A percentile compares a stretch with the other conserved stretches of the same genome.
Evolutionary conservation across 2,329 filamentous ascomycete species (phyloP).

Genomic region (Ustilaginoidea virens): DNA sequence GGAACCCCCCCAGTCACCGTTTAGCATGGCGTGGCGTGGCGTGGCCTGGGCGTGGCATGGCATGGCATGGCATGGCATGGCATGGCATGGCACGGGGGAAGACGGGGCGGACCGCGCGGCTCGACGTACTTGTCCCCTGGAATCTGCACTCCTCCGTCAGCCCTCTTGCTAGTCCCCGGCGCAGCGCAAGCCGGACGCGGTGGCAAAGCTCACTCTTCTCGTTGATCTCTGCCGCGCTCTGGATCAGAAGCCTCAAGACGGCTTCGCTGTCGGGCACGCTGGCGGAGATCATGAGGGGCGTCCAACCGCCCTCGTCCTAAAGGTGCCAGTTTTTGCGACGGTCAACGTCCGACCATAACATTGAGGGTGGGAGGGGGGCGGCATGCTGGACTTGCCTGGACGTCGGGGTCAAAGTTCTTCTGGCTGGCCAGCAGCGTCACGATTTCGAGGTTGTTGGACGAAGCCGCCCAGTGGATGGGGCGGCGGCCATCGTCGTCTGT

Average conservation of each 20-base stretch:
- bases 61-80: too few species aligned
- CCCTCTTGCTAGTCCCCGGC: too few species aligned
- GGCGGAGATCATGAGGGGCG: conserved; percentile 67
- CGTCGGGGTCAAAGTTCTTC: conserved; percentile 70
- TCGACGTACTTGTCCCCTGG: conserved; percentile 41
- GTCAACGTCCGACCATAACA: too few species aligned
- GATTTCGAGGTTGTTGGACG: conserved; percentile 65
- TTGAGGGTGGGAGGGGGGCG: background rate
- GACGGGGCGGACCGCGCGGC: background rate
- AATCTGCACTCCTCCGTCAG: conserved; percentile 15
- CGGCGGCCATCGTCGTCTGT: conserved; percentile 80
- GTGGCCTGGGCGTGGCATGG: too few species aligned
- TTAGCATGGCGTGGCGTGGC: too few species aligned
- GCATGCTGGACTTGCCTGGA: conserved; percentile 35
- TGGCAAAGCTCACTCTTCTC: conserved; percentile 41
- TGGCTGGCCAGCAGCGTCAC: conserved; percentile 54
- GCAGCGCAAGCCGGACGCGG: background rate
- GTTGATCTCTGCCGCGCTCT: conserved; percentile 56
- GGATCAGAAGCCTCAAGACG: conserved; percentile 51
- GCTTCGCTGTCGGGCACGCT: conserved; percentile 58
- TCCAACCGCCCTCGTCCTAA: conserved; percentile 67
- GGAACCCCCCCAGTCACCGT: too few species aligned
- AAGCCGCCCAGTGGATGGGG: conserved; percentile 86
- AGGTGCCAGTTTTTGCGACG: background rate
- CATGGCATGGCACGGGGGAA: too few species aligned